Base-by-base conservation (phyloP, 306 rosid species). In the Morella rubra region DNA sequence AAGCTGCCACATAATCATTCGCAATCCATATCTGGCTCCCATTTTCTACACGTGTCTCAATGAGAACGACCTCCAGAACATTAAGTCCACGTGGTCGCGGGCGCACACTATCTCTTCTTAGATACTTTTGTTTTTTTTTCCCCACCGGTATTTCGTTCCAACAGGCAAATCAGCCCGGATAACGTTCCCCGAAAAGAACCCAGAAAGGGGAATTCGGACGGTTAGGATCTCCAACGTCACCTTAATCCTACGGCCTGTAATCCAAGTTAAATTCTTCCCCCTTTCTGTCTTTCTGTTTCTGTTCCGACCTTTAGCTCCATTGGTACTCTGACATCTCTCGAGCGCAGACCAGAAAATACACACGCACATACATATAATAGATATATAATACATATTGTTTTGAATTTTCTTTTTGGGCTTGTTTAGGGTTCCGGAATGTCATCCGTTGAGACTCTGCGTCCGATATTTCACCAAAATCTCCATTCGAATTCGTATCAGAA, bases 361-460 rank as follows among this genome's bases (percentile, higher is more conserved):
- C 6, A 59, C 50, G 20, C 54, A 19, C 58, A 72, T 42, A 66
- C 44, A 14, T n/a, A 11, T 46, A 77, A 56, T 12, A 56, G 1
- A 32, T 4, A 55, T 10, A 14, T 11, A 24, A 10, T 61, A n/a
- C 44, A 9, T 49, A 49, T 49, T 32, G 14, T 49, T 49, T 49
- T 49, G 11, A 49, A 12, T 49, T 49, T 8, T 55, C 66, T 69
- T 64, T 75, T 75, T 71, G 32, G 13, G 37, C 37, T 58, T 76
- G n/a, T 65, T 58, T 73, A 56, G 76, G 77, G 75, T 67, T 77
- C 69, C 73, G 84, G 51, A 71, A 93, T 93, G 98, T 73, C 86
- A 73, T 76, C 93, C 68, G 75, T 91, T 45, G 98, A 93, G 55
- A 78, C 85, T 79, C 75, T 88, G 60, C 86, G 85, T 47, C 90